phyloP scores from a whole-genome alignment of 768 basidiomycete species.

The Holtermannia corniformis region DNA sequence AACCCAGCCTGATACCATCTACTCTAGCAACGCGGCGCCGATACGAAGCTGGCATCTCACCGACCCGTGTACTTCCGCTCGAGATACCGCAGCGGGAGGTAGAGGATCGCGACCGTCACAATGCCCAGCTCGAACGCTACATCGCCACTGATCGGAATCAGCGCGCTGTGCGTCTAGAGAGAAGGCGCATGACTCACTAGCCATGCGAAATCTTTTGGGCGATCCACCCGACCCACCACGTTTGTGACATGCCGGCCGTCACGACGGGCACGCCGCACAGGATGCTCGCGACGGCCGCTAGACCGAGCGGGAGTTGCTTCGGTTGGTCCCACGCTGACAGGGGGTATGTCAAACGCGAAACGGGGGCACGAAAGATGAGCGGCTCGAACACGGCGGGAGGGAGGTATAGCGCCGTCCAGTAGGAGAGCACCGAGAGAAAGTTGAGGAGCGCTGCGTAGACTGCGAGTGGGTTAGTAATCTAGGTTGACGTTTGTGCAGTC shows the following conservation, averaged over 20 bases:
- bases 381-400: slow-evolving; percentile 31
- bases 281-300: slow-evolving; percentile 20
- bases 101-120: slow-evolving; percentile 21
- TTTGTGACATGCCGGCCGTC: slow-evolving; percentile 32
- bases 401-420: slow-evolving; percentile 37
- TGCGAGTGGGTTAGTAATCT: too few species aligned
- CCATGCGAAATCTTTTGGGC: slow-evolving; percentile 24
- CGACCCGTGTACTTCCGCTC: slow-evolving; percentile 28
- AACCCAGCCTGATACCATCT: too few species aligned
- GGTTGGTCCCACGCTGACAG: slow-evolving; percentile 24
- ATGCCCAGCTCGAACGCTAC: slow-evolving; percentile 31
- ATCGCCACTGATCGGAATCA: slow-evolving; percentile 21
- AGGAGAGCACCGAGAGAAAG: slow-evolving; percentile 26
- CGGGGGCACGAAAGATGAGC: slow-evolving; percentile 28
- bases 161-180: neutral
- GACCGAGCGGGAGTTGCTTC: slow-evolving; percentile 25
- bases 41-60: too few species aligned
- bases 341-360: slow-evolving; percentile 22
- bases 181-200: slow-evolving; percentile 16
- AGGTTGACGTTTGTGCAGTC: too few species aligned
- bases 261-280: slow-evolving; percentile 28
- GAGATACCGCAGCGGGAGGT: slow-evolving; percentile 22
- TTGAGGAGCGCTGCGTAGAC: slow-evolving; percentile 33
- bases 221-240: slow-evolving; percentile 39
- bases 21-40: too few species aligned